Base-by-base conservation (phyloP, 495 filamentous ascomycete genomes). In the Penicillium steckii region DNA sequence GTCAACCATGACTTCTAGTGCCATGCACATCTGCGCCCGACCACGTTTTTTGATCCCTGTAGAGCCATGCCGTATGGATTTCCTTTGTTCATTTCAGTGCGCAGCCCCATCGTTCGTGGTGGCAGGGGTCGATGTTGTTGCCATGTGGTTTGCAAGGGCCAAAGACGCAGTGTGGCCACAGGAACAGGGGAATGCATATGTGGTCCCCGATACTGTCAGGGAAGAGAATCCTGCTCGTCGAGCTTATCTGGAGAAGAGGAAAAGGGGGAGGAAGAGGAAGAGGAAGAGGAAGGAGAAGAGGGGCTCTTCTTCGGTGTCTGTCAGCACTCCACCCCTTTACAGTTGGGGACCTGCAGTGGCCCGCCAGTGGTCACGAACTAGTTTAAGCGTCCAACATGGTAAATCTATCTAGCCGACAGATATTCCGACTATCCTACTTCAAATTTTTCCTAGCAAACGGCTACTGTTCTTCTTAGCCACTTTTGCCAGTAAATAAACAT, bases 1-100 rank as follows among this genome's bases (percentile, higher is more conserved):
- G 4, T 17, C 38, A 21, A n/a, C 23, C 18, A 23, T 23, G 2
- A 19, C 13, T 8, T 13, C 21, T 23, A 4, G 38, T 41, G 38
- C 18, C 38, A 19, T 23, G 44, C 58, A 61, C 66, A 71, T 62
- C 61, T 64, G 67, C 66, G 30, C 37, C 52, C 30, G 27, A 29
- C 59, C 53, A 62, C 50, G 52, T 51, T 60, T 45, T 57, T 48
- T 35, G 15, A 37, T 32, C 21, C 38, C 38, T 23, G 38, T 41
- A 19, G 12, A 22, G 18, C 38, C n/a, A 8, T 9, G 18, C 38
- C 18, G 38, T n/a, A n/a, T 4, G 3, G 23, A 8, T 13, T 41
- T 37, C 23, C 38, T 41, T 41, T 41, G 38, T 41, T n/a, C 3
- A 15, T 3, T 41, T 8, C 6, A 29, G 12, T 29, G n/a, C n/a